Conservation (phyloP, 805 yeast species). For the Kodamaea hsintzibuensis region DNA sequence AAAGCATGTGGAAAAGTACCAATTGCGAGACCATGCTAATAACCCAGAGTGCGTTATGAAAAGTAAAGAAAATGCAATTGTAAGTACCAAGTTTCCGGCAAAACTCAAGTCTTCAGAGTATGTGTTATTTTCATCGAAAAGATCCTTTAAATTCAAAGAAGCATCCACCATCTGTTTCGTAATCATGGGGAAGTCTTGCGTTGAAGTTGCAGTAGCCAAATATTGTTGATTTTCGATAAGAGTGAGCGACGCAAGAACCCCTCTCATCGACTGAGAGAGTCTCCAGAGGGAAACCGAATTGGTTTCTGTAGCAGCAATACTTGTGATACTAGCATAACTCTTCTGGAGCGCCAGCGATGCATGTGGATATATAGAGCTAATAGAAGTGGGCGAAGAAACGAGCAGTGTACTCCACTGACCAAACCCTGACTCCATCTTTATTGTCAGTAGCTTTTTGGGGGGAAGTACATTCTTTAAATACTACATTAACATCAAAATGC, state of each 20-base stretch:
- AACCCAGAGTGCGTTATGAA: conserved; percentile 13
- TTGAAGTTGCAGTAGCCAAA: conserved; percentile 39
- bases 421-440: neutral
- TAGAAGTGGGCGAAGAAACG: neutral
- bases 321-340: neutral
- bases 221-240: conserved; percentile 34
- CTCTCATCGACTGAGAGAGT: conserved; percentile 19
- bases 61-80: conserved; percentile 13
- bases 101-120: conserved; percentile 9
- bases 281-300: conserved; percentile 1
- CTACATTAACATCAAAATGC: too few relatives aligned
- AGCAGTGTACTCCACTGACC: conserved; percentile 7
- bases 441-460: too few relatives aligned
- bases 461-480: too few relatives aligned
- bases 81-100: conserved; percentile 16
- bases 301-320: conserved; percentile 1
- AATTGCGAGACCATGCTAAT: conserved; percentile 16
- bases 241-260: conserved; percentile 38
- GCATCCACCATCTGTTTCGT: conserved; percentile 34
- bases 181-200: conserved; percentile 25
- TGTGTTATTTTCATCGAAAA: conserved; percentile 29
- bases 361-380: conserved; percentile 2
- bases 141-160: conserved; percentile 31
- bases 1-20: conserved; percentile 17
- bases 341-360: neutral